These are phyloP conservation scores for Thymus mandschuricus DNA, from an alignment of 257 asterid genomes.

Conservation along the genomic window DNA sequence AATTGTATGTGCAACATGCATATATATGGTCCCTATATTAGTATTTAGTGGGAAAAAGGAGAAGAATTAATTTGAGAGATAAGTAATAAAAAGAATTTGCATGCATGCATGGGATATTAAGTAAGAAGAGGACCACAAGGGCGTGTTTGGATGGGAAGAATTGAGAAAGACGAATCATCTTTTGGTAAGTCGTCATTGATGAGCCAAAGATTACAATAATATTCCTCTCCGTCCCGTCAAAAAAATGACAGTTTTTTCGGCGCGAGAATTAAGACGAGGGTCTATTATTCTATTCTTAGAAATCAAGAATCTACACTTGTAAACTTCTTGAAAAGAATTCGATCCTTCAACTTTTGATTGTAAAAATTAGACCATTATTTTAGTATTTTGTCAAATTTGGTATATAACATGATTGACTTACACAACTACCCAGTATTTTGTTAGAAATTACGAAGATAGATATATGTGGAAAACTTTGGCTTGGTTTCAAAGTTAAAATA, in stretches of 20 bases:
- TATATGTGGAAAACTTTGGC: neutral
- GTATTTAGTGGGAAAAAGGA: neutral
- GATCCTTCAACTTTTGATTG: neutral
- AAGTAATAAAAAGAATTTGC: too few relatives aligned
- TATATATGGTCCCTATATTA: constrained; percentile 25
- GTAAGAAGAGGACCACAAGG: constrained; percentile 47
- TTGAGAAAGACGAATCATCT: constrained; percentile 50
- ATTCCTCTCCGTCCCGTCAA: too few relatives aligned
- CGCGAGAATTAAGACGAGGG: too few relatives aligned
- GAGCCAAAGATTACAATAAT: neutral
- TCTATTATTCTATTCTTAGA: neutral
- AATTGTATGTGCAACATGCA: constrained; percentile 25
- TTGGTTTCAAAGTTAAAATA: too few relatives aligned
- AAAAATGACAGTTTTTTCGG: too few relatives aligned
- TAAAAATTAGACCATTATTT: neutral
- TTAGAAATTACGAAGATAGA: neutral
- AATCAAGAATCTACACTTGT: neutral
- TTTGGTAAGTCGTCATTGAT: constrained; percentile 21
- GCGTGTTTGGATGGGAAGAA: constrained; percentile 38
- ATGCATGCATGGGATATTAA: neutral
- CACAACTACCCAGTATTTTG: neutral
- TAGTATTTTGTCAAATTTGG: neutral
- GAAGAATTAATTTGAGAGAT: neutral
- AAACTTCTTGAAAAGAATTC: neutral
- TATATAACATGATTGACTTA: neutral